These are phyloP conservation scores for Oleoguttula mirabilis DNA, from an alignment of 495 filamentous ascomycete genomes.

Conservation along the genomic window DNA sequence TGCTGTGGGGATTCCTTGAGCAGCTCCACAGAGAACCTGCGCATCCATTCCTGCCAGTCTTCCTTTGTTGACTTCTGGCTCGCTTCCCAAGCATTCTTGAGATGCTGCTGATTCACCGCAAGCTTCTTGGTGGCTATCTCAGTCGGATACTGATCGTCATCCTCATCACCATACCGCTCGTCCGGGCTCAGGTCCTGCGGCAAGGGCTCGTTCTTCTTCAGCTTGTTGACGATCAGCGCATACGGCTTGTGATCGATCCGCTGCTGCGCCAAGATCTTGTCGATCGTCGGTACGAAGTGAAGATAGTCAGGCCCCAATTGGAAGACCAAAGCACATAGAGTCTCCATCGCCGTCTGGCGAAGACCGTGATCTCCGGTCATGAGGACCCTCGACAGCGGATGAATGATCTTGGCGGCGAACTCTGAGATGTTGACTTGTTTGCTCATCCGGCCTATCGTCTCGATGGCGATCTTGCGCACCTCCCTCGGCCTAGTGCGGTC, in stretches of 20 bases:
- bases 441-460: constrained; percentile 87
- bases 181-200: constrained; percentile 90
- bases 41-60: constrained; percentile 99
- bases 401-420: constrained; percentile 88
- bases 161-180: constrained; percentile 63
- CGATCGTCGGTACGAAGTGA: constrained; percentile 82
- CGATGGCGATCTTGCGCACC: constrained; percentile 78
- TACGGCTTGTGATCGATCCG: constrained; percentile 79
- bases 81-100: constrained; percentile 96
- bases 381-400: constrained; percentile 72
- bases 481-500: constrained; percentile 55
- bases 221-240: constrained; percentile 74
- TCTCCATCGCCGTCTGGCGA: constrained; percentile 81
- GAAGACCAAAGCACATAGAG: constrained; percentile 86
- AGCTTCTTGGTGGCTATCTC: constrained; percentile 88
- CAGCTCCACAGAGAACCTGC: constrained; percentile 88
- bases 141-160: constrained; percentile 63
- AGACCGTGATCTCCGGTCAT: constrained; percentile 56
- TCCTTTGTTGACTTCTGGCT: constrained; percentile 89
- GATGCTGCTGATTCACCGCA: constrained; percentile 89
- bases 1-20: constrained; percentile 93
- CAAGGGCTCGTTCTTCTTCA: constrained; percentile 85
- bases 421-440: constrained; percentile 96
- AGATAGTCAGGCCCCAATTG: constrained; percentile 91
- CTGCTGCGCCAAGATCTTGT: constrained; percentile 49